A percentile compares a stretch with the other conserved stretches of the same genome.
These are phyloP conservation scores for Aspergillus saccharolyticus DNA, from an alignment of 495 filamentous ascomycete genomes.

Conservation along the genomic window DNA sequence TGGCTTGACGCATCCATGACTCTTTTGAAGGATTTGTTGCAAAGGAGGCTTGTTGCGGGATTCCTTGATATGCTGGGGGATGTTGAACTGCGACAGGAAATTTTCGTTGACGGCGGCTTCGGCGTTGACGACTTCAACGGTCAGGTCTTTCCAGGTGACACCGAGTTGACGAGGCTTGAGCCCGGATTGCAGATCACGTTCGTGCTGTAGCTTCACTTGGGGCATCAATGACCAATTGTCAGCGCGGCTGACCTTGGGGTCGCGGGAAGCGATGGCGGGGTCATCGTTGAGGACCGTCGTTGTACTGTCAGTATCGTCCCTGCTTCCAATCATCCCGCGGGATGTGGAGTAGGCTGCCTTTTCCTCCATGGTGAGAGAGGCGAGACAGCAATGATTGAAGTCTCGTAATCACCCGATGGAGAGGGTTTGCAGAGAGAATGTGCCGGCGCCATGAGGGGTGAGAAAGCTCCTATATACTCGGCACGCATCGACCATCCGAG, in stretches of 20 bases:
- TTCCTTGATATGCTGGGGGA: conserved; percentile 36
- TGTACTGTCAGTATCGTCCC: conserved; percentile 31
- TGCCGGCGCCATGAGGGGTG: conserved; percentile 3
- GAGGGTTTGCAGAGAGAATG: neutral
- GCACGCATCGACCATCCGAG: neutral
- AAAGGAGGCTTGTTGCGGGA: conserved; percentile 34
- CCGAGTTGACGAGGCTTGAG: conserved; percentile 47
- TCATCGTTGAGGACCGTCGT: conserved; percentile 27
- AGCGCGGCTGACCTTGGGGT: conserved; percentile 16
- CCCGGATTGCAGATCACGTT: conserved; percentile 42
- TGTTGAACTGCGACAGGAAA: conserved; percentile 53
- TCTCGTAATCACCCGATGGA: neutral
- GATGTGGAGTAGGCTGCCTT: conserved; percentile 13
- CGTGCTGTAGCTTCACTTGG: conserved; percentile 37
- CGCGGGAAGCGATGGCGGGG: conserved; percentile 10
- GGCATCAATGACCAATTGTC: conserved; percentile 44
- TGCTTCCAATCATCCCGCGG: conserved; percentile 12
- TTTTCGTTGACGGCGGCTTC: conserved; percentile 48
- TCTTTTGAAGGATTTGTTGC: conserved; percentile 34
- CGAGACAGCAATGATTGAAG: neutral
- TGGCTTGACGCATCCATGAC: conserved; percentile 50
- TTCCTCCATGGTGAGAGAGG: conserved; percentile 24
- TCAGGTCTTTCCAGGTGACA: conserved; percentile 51
- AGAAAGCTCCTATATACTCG: neutral
- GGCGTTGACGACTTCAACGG: conserved; percentile 37